Evolutionary conservation across 1,284 basidiomycete genomes (phyloP), one percentile per base, ranked within the genome.

Genomic region (Meripilus lineatus): DNA sequence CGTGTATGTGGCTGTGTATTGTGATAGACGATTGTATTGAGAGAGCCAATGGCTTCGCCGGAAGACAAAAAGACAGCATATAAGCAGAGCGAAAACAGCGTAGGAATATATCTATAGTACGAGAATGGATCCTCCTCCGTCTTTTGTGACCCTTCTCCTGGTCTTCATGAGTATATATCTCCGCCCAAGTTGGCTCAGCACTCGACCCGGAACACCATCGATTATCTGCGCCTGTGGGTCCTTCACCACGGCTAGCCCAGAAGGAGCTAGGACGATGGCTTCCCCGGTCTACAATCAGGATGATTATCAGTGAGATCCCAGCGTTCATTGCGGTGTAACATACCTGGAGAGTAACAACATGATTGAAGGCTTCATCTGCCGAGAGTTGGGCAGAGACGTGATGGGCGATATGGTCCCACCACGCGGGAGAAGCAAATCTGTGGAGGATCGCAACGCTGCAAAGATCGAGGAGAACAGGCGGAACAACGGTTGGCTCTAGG

Each of bases 401-500:
- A 26, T 79, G 74, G 2, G 71, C 63, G 1, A 88, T 59, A 50
- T 86, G 83, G 0, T 79, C 69, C 75, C 80, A 83, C 84, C 84
- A 87, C 1, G 78, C 67, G 0, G 81, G 79, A 0, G 84, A 86
- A 1, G 82, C 84, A 59, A 88, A 88, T 0, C 84, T 70, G 50
- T 87, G 85, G 5, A 85, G 54, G 10, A 88, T 72, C 0, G 77
- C 65, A 0, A 86, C 66, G 0, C 74, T 74, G 40, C 82, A 86
- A 0, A 89, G 67, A 52, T 87, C 84, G 4, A 87, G 68, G 1
- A 88, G 61, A 0, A 81, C 75, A 0, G 81, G 70, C 0, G 84
- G 84, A 1, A 88, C 70, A 1, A 84, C 75, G 0, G 84, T 87
- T 0, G 84, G 84, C 49, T 88, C 84, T 87, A 51, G n/a, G n/a